Evolutionary conservation across 2,329 filamentous ascomycete species (phyloP).

Genomic region (Remersonia thermophila): DNA sequence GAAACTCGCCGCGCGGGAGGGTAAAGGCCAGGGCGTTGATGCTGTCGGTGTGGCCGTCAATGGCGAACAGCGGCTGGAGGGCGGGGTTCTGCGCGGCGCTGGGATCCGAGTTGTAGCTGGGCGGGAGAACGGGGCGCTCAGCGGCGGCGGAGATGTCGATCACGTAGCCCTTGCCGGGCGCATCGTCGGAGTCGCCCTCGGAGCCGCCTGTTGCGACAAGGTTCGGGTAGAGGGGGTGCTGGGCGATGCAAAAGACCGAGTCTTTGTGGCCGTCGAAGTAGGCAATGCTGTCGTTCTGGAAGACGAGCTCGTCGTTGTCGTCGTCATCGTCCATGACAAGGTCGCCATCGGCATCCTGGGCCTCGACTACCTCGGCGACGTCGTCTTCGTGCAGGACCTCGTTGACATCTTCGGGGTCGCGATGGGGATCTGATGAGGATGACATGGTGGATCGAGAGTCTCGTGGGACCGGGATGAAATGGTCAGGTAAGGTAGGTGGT

Average conservation of each 20-base stretch:
- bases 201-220: constrained; percentile 79
- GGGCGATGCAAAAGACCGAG: constrained; percentile 88
- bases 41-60: constrained; percentile 87
- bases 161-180: constrained; percentile 70
- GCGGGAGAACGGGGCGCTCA: constrained; percentile 57
- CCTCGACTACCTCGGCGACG: constrained; percentile 57
- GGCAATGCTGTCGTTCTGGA: constrained; percentile 85
- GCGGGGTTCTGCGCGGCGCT: constrained; percentile 37
- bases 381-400: constrained; percentile 64
- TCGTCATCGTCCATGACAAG: constrained; percentile 67
- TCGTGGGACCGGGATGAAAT: background rate
- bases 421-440: constrained; percentile 19
- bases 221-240: constrained; percentile 67
- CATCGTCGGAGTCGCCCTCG: constrained; percentile 45
- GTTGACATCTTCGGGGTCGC: constrained; percentile 38
- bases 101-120: constrained; percentile 59
- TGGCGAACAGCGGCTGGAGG: constrained; percentile 53
- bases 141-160: constrained; percentile 60
- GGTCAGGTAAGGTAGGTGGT: background rate
- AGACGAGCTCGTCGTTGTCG: constrained; percentile 53
- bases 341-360: constrained; percentile 38
- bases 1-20: constrained; percentile 66
- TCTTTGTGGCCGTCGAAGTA: constrained; percentile 88
- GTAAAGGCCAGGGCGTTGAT: constrained; percentile 83
- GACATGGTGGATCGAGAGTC: constrained; percentile 3